phyloP scores from a whole-genome alignment of 805 yeast genomes.

The Candida sithepensis region DNA sequence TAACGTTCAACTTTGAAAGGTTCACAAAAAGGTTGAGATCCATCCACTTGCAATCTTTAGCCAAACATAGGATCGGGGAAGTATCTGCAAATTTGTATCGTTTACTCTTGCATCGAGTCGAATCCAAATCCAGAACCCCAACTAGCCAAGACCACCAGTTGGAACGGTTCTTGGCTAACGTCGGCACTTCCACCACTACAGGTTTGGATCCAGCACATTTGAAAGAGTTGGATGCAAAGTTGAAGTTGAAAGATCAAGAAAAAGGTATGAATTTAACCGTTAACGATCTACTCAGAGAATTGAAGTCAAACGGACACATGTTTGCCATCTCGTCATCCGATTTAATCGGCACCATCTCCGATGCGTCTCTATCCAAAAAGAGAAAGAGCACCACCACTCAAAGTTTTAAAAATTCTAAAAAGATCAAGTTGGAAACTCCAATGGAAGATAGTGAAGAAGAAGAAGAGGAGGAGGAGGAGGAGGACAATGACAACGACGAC shows the following conservation, averaged over 20 bases:
- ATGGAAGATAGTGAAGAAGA: slow-evolving; percentile 27
- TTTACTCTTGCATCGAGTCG: slow-evolving; percentile 53
- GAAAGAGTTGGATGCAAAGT: slow-evolving; percentile 22
- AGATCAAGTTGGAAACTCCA: slow-evolving; percentile 27
- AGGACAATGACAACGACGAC: slow-evolving; percentile 18
- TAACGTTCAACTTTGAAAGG: slow-evolving; percentile 62
- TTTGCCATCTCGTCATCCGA: slow-evolving; percentile 34
- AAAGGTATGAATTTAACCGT: slow-evolving; percentile 38
- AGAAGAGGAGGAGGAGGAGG: slow-evolving; percentile 28
- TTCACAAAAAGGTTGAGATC: slow-evolving; percentile 67
- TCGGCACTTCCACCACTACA: slow-evolving; percentile 29
- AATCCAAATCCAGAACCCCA: slow-evolving; percentile 45
- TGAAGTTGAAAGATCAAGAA: slow-evolving; percentile 34
- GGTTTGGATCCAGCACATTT: slow-evolving; percentile 31
- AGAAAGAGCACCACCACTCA: slow-evolving; percentile 11
- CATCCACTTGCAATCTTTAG: slow-evolving; percentile 57
- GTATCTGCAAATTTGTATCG: slow-evolving; percentile 63
- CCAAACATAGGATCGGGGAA: slow-evolving; percentile 65
- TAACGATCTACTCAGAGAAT: slow-evolving; percentile 35
- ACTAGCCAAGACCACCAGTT: slow-evolving; percentile 18
- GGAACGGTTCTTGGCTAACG: slow-evolving; percentile 28
- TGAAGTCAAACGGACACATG: slow-evolving; percentile 29
- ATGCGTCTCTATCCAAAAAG: slow-evolving; percentile 28
- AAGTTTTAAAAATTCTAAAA: slow-evolving; percentile 10
- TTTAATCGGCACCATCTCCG: slow-evolving; percentile 32